A percentile compares a stretch with the other conserved stretches of the same genome.
phyloP scores from a whole-genome alignment of 495 filamentous ascomycete genomes.

The Alectoria sarmentosa region DNA sequence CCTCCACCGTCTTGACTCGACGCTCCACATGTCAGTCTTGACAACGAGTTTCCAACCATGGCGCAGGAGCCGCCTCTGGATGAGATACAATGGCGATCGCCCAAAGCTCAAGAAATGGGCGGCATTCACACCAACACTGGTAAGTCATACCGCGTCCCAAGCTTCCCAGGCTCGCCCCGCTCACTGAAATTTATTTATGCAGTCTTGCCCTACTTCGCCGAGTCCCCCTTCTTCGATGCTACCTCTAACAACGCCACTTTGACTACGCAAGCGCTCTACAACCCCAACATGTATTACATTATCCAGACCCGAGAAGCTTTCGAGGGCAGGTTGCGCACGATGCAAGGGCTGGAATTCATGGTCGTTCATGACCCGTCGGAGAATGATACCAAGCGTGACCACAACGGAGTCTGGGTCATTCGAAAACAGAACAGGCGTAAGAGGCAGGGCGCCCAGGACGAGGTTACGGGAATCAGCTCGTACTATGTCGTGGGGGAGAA shows the following conservation, averaged over 20 bases:
- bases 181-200: background rate
- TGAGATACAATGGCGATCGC: constrained; percentile 69
- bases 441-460: constrained; percentile 51
- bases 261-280: constrained; percentile 66
- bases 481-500: constrained; percentile 83
- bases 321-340: constrained; percentile 64
- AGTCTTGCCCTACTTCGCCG: constrained; percentile 84
- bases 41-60: constrained; percentile 13
- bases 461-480: constrained; percentile 63
- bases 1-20: background rate
- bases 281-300: constrained; percentile 55
- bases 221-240: constrained; percentile 85
- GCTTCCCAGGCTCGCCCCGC: background rate
- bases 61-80: constrained; percentile 58
- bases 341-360: constrained; percentile 78
- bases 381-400: constrained; percentile 47
- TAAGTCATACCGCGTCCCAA: background rate
- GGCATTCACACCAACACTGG: constrained; percentile 51
- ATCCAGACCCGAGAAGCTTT: constrained; percentile 68
- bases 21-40: background rate
- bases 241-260: constrained; percentile 83
- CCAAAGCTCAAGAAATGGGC: constrained; percentile 52
- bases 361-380: constrained; percentile 67
- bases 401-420: constrained; percentile 80
- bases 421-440: constrained; percentile 75